Base-by-base conservation (phyloP, 371 early-diverging fungal species). In the Mortierella sp. region DNA sequence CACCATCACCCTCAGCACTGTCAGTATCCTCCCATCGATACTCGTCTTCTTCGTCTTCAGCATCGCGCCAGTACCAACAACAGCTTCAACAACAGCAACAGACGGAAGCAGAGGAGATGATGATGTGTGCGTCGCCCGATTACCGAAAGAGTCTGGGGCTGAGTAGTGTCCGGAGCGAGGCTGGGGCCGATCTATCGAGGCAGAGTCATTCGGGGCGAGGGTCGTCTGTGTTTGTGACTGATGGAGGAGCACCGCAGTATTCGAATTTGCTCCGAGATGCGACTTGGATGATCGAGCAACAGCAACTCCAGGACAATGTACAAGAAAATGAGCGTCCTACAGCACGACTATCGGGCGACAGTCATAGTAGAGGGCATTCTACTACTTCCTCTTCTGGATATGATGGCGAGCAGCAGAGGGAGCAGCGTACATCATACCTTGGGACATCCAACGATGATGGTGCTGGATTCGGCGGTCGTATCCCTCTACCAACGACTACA, bases 91-190 rank as follows among this genome's bases (percentile, higher is more conserved):
- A 52, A 43, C 31, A n/a, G 4, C 50, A 61, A 29, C 68, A 48
- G 14, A 39, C 58, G 2, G 41, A 47, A 4, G 71, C 69, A 16
- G 61, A 68, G 19, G 70, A 69, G 43, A 71, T 71, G 19, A 79
- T 79, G 79, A 52, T 73, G 73, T 76, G 66, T 73, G 77, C 80
- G 14, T 80, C 80, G 0, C 80, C 80, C 19, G 69, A 76, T 11
- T 79, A 75, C 64, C 52, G 80, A 48, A 80, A 80, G 74, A 80
- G 77, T 34, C 29, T 80, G 5, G 68, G 73, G 2, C 52, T 72
- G 52, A 80, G 80, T 37, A 80, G 80, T 37, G 61, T 73, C 22
- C 77, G 66, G n/a, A 76, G 76, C 41, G 80, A 79, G 14, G n/a
- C 71, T n/a, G 61, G 63, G 1, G n/a, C 26, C 8, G 45, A 66